Conservation (phyloP, 495 filamentous ascomycete genomes). For the Penicillium maclennaniae region DNA sequence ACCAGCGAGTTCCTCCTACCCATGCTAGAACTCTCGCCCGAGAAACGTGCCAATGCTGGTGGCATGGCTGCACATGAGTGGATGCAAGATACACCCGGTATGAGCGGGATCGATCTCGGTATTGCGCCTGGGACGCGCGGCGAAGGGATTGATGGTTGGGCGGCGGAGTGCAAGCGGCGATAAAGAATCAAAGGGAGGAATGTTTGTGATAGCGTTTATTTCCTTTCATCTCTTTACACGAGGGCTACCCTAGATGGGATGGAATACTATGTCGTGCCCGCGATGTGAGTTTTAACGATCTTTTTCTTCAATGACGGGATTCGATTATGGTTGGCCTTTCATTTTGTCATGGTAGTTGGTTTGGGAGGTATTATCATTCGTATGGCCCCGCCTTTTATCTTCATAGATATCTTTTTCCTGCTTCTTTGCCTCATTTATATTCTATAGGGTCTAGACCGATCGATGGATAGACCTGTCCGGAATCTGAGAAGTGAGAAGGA, state of each 20-base stretch:
- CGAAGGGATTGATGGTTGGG: constrained; percentile 96
- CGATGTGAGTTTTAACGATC: constrained; percentile 25
- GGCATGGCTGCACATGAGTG: constrained; percentile 86
- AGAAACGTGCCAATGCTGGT: constrained; percentile 87
- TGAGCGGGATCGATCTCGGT: constrained; percentile 72
- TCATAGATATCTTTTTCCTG: neutral
- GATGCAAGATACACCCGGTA: constrained; percentile 77
- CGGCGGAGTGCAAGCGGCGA: constrained; percentile 82
- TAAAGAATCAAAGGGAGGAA: constrained; percentile 25
- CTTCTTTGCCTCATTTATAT: neutral
- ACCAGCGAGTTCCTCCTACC: constrained; percentile 85
- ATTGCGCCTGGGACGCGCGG: constrained; percentile 76
- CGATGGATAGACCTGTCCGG: neutral
- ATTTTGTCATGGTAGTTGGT: neutral
- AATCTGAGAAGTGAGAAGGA: neutral
- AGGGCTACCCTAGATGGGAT: constrained; percentile 14
- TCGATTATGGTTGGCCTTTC: constrained; percentile 14
- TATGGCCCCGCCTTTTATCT: neutral
- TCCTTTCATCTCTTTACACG: neutral
- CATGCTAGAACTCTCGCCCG: constrained; percentile 87
- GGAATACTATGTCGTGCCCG: constrained; percentile 3
- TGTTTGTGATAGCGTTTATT: constrained; percentile 9
- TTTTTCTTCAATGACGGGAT: constrained; percentile 9
- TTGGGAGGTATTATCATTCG: neutral
- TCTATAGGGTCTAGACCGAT: neutral